A percentile compares a stretch with the other conserved stretches of the same genome.
Conservation (phyloP, 2,329 filamentous ascomycete species). For the Bipolaris bicolor region DNA sequence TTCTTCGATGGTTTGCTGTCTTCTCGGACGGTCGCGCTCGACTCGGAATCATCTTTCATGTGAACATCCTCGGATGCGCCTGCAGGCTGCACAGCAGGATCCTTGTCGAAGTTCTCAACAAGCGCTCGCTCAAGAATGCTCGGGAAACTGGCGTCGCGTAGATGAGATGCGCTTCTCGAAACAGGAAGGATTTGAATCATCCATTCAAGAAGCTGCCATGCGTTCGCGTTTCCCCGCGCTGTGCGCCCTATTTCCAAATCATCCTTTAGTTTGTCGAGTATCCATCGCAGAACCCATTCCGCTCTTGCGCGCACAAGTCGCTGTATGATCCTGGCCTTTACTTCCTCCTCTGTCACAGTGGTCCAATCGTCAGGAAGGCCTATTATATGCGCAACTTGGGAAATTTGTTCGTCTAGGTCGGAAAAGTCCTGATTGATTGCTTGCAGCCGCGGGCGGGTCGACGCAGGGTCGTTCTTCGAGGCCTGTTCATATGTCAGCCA, state of each 20-base stretch:
- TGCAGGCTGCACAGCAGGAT: constrained; percentile 8
- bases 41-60: constrained; percentile 31
- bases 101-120: constrained; percentile 56
- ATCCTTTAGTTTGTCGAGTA: constrained; percentile 64
- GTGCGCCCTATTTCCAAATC: constrained; percentile 41
- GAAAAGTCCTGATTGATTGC: constrained; percentile 49
- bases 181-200: constrained; percentile 70
- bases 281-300: constrained; percentile 72
- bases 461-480: constrained; percentile 21
- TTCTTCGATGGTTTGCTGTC: constrained; percentile 41
- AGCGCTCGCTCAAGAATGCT: constrained; percentile 69
- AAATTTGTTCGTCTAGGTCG: constrained; percentile 48
- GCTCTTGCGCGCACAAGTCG: constrained; percentile 51
- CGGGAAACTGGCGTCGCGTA: constrained; percentile 73
- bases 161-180: constrained; percentile 71
- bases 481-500: constrained; percentile 17
- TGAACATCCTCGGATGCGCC: constrained; percentile 14
- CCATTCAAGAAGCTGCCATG: constrained; percentile 66
- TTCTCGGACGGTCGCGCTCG: constrained; percentile 37
- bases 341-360: constrained; percentile 13
- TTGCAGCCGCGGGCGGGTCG: constrained; percentile 48
- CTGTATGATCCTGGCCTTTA: constrained; percentile 16
- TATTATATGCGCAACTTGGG: constrained; percentile 51
- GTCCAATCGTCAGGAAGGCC: constrained; percentile 44
- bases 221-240: constrained; percentile 52